These are phyloP conservation scores for Aspergillus sp. DNA, from an alignment of 2,329 filamentous ascomycete species.

Conservation along the genomic window DNA sequence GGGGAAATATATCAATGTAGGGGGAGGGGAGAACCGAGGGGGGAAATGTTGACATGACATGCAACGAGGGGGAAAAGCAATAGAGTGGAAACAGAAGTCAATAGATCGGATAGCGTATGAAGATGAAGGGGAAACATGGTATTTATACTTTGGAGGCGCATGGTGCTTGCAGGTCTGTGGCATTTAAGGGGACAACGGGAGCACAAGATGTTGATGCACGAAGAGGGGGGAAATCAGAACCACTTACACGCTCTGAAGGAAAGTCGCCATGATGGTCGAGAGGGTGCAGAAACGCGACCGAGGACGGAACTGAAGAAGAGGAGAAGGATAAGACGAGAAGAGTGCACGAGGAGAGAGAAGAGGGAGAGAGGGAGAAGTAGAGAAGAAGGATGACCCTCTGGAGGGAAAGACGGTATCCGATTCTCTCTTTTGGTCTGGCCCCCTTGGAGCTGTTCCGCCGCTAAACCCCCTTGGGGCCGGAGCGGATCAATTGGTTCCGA, in stretches of 20 bases:
- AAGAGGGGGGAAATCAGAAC: slow-evolving; percentile 10
- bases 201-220: slow-evolving; percentile 19
- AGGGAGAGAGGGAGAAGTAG: slow-evolving; percentile 4
- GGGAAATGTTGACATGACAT: slow-evolving; percentile 7
- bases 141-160: slow-evolving; percentile 6
- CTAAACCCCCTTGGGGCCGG: slow-evolving; percentile 22
- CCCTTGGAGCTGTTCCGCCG: slow-evolving; percentile 14
- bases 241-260: slow-evolving; percentile 52
- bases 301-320: slow-evolving; percentile 3
- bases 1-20: neutral
- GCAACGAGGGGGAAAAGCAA: slow-evolving; percentile 6
- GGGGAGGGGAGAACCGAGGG: neutral
- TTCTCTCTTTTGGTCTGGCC: slow-evolving; percentile 19
- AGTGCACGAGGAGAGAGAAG: slow-evolving; percentile 1
- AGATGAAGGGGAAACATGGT: neutral
- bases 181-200: slow-evolving; percentile 24
- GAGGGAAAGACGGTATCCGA: slow-evolving; percentile 5
- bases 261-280: slow-evolving; percentile 43
- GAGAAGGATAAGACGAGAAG: slow-evolving; percentile 7
- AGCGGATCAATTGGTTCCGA: slow-evolving; percentile 24
- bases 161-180: slow-evolving; percentile 8
- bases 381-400: slow-evolving; percentile 1
- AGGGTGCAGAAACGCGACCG: neutral
- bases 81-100: neutral
- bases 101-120: neutral